A percentile compares a stretch with the other conserved stretches of the same genome.
phyloP scores from a whole-genome alignment of 179 eudicot species.

The Silene noctiflora region DNA sequence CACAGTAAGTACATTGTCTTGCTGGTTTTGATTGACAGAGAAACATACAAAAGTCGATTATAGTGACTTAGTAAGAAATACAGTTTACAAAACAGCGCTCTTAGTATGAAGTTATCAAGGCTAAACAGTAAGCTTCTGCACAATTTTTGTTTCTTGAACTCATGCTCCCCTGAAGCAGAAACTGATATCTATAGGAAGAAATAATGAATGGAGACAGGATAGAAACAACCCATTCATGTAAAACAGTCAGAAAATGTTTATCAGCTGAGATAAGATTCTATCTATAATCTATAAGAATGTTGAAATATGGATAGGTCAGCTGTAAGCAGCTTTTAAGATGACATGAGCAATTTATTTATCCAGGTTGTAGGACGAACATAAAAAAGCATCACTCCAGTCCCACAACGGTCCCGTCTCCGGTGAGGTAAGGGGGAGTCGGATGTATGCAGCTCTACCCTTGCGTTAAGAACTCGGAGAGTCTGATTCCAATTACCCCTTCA shows the following conservation, averaged over 20 bases:
- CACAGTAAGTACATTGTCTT: background rate
- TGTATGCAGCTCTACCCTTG: too few species aligned
- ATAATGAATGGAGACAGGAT: background rate
- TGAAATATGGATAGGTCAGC: background rate
- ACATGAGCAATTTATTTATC: background rate
- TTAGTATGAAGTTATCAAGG: too few species aligned
- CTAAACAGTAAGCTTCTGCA: too few species aligned
- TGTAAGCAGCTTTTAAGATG: background rate
- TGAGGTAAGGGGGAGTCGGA: too few species aligned
- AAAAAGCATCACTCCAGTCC: background rate
- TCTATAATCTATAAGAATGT: background rate
- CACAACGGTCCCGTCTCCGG: too few species aligned
- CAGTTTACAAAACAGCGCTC: too few species aligned
- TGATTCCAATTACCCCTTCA: too few species aligned
- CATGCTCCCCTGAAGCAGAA: background rate
- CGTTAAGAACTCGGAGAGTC: too few species aligned
- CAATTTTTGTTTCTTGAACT: too few species aligned
- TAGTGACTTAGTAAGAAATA: too few species aligned
- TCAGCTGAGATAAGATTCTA: background rate
- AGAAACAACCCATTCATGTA: background rate
- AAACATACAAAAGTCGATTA: too few species aligned
- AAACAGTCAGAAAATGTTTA: background rate
- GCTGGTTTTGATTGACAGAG: too few species aligned
- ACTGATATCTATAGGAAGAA: conserved; percentile 1
- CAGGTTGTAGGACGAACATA: background rate